Base-by-base conservation (phyloP, 148 eudicot genomes). In the Polygonum maritimum region DNA sequence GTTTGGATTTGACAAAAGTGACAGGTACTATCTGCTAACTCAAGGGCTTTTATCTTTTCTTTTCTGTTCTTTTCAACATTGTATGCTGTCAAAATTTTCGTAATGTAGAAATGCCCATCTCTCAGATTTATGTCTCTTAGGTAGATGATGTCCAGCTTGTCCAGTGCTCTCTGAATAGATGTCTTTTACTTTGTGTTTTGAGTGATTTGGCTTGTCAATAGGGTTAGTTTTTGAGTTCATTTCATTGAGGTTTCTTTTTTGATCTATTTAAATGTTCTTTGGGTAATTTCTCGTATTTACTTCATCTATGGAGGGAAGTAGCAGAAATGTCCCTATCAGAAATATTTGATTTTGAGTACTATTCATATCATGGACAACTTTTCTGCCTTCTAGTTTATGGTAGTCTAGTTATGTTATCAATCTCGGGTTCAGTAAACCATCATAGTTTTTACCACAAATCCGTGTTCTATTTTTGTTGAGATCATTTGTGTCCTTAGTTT, bases 1-100 rank as follows among this genome's bases (percentile, higher is more conserved):
- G 79, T 87, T 89, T 84, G 91, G 91, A 33, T 89, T 89, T 79
- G 93, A 86, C 72, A 87, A 78, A 83, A 71, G 77, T 74, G 93
- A 89, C 76, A 89, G 93, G 93, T 89, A 51, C 74, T 52, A 45
- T 41, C 52, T 41, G 7, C 49, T n/a, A 72, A 19, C 16, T n/a
- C 9, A 19, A 11, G 18, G 16, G 35, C 11, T 9, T 45, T 44
- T 44, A 44, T 44, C 47, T 44, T 39, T 44, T 44, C 47, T 7
- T 71, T 15, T 71, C 6, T 40, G 5, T 44, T 72, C 51, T n/a
- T 36, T 67, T 67, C 44, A 35, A 36, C 15, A 67, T 67, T 67
- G 16, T 67, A 21, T 13, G 7, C 9, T 67, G 2, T 36, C 71
- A 35, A 35, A 5, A 15, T 67, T 5, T 67, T 35, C 16, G 2